A percentile compares a stretch with the other conserved stretches of the same genome.
Evolutionary conservation across 768 basidiomycete genomes (phyloP).

Genomic region (Tricholoma furcatifolium): DNA sequence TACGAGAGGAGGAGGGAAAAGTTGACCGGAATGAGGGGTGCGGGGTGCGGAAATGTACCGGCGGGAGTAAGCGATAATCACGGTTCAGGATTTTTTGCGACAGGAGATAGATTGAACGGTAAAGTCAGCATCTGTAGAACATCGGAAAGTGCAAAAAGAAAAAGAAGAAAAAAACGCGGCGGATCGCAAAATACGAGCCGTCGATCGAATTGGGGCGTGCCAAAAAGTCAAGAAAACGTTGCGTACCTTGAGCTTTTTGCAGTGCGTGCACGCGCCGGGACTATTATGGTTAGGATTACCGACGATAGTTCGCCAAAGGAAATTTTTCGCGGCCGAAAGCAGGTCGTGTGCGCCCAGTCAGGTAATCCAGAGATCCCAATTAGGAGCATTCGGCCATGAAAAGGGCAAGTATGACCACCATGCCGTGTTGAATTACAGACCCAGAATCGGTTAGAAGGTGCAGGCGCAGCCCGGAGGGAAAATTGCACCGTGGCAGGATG

Average conservation of each 20-base stretch:
- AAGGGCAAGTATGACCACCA: not conserved
- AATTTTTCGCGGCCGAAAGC: slow-evolving; percentile 11
- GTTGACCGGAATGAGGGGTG: not conserved
- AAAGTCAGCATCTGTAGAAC: slow-evolving; percentile 12
- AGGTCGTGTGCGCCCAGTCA: not conserved
- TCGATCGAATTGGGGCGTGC: slow-evolving; percentile 13
- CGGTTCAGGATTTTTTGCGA: slow-evolving; percentile 11
- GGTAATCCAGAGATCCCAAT: not conserved
- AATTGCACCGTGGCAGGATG: slow-evolving; percentile 11
- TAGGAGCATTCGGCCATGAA: not conserved
- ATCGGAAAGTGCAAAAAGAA: slow-evolving; percentile 4
- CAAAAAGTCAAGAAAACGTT: slow-evolving; percentile 12
- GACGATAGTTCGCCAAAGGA: slow-evolving; percentile 4
- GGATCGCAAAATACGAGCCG: slow-evolving; percentile 13
- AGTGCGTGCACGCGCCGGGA: slow-evolving; percentile 81
- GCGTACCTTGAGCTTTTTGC: slow-evolving; percentile 84
- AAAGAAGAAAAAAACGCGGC: slow-evolving; percentile 8
- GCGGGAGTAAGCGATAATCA: slow-evolving; percentile 13
- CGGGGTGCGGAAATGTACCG: slow-evolving; percentile 10
- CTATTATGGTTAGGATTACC: slow-evolving; percentile 34
- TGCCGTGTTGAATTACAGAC: not conserved
- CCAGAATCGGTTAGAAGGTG: no score
- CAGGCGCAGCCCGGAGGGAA: not conserved
- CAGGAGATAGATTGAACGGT: slow-evolving; percentile 14
- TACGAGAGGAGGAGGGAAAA: not conserved